Evolutionary conservation across 2,329 filamentous ascomycete genomes (phyloP).

Genomic region (Calonectria pteridis): DNA sequence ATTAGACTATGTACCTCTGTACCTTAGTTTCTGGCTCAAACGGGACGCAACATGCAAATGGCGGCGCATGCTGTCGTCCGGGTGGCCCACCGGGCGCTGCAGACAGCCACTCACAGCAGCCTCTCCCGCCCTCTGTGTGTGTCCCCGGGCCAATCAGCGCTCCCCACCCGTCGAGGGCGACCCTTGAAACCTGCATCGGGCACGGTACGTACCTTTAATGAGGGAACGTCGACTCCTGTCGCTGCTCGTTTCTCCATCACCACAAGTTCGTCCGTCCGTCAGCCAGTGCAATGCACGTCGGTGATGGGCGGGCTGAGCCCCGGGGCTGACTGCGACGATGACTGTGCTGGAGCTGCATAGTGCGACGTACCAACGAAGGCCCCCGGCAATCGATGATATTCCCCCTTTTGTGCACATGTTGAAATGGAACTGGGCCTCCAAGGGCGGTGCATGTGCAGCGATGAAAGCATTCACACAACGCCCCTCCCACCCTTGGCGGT

Average conservation of each 20-base stretch:
- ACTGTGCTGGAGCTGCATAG: constrained; percentile 8
- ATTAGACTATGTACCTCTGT: constrained; percentile 22
- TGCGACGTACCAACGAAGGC: background rate
- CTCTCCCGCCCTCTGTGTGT: background rate
- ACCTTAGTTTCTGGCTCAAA: constrained; percentile 22
- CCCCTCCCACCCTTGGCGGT: constrained; percentile 10
- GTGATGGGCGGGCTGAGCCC: constrained; percentile 3
- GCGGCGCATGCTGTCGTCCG: constrained; percentile 17
- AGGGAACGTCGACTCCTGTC: constrained; percentile 6
- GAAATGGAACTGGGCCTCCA: background rate
- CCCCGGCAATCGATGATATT: background rate
- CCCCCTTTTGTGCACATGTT: background rate
- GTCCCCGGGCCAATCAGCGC: constrained; percentile 6
- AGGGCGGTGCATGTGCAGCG: background rate
- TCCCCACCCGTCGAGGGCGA: background rate
- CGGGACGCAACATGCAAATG: constrained; percentile 15
- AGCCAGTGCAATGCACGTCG: constrained; percentile 10
- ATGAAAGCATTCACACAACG: constrained; percentile 11
- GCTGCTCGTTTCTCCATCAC: constrained; percentile 17
- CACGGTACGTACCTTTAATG: constrained; percentile 19
- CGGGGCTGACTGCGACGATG: constrained; percentile 10
- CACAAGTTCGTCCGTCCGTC: constrained; percentile 17
- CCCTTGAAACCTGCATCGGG: constrained; percentile 8
- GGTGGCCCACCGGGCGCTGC: background rate
- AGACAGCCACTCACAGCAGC: constrained; percentile 7